Percentiles rank a stretch among this genome's conserved stretches.
These are phyloP conservation scores for Penicillium soppii DNA, from an alignment of 495 filamentous ascomycete genomes.

Conservation along the genomic window DNA sequence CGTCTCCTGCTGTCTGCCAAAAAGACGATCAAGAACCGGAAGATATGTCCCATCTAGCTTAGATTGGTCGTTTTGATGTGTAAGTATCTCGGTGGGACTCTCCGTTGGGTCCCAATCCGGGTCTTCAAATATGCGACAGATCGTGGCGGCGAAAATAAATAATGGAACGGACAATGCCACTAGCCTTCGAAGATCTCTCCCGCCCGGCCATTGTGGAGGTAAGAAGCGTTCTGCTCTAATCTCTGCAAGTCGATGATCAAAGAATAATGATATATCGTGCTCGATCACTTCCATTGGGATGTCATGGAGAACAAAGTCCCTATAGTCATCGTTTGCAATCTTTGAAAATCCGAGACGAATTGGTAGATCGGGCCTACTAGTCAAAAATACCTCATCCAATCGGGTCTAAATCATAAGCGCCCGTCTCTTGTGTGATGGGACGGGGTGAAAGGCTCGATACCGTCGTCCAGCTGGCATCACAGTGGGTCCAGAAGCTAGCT, in stretches of 20 bases:
- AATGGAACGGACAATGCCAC: constrained; percentile 19
- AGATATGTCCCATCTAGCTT: constrained; percentile 20
- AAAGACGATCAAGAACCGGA: constrained; percentile 22
- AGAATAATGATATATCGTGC: constrained; percentile 22
- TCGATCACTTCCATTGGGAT: constrained; percentile 9
- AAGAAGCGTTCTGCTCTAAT: constrained; percentile 1
- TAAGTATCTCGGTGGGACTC: constrained; percentile 15
- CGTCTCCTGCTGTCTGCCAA: background rate
- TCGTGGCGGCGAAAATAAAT: constrained; percentile 31
- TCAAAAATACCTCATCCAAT: background rate
- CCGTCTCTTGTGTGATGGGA: background rate
- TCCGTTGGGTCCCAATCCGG: constrained; percentile 11
- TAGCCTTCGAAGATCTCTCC: constrained; percentile 7
- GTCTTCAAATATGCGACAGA: constrained; percentile 26
- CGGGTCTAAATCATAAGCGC: no score
- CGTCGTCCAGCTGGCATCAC: background rate
- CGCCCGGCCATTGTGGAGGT: constrained; percentile 36
- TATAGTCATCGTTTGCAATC: background rate
- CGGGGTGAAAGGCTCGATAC: background rate
- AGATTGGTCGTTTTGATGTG: constrained; percentile 7
- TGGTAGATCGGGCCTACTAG: constrained; percentile 44
- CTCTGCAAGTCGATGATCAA: constrained; percentile 12
- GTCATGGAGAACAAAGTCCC: constrained; percentile 11
- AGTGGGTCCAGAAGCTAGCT: background rate
- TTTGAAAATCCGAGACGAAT: constrained; percentile 31